These are phyloP conservation scores for Pholiota conissans DNA, from an alignment of 768 basidiomycete species.

Conservation along the genomic window DNA sequence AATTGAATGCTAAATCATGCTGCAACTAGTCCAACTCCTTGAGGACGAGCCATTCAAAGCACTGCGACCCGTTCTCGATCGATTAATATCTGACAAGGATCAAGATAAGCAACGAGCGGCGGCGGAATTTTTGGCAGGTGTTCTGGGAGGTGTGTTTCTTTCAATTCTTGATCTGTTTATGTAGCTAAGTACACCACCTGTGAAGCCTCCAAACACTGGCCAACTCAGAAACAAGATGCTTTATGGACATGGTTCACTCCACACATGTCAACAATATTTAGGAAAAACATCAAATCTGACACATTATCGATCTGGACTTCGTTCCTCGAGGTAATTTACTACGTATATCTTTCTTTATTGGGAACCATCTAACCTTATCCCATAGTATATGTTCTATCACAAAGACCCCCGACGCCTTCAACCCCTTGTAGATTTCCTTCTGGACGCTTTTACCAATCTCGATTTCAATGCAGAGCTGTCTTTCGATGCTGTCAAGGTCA, in stretches of 20 bases:
- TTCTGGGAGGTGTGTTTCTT: constrained; percentile 52
- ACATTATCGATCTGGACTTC: constrained; percentile 79
- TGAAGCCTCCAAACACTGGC: constrained; percentile 86
- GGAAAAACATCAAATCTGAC: constrained; percentile 77
- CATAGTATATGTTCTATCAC: constrained; percentile 72
- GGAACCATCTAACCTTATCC: constrained; percentile 6
- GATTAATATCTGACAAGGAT: constrained; percentile 65
- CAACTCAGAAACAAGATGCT: constrained; percentile 58
- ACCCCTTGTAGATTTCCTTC: constrained; percentile 73
- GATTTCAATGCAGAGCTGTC: constrained; percentile 85
- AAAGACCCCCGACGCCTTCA: constrained; percentile 84
- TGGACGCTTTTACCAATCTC: constrained; percentile 58
- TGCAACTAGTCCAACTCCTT: constrained; percentile 66
- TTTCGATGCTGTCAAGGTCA: constrained; percentile 73
- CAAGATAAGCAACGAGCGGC: constrained; percentile 88
- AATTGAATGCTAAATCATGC: constrained; percentile 1
- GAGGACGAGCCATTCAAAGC: constrained; percentile 69
- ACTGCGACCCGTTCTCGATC: constrained; percentile 61
- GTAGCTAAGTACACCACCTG: background rate
- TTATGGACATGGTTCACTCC: constrained; percentile 85
- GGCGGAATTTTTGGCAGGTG: constrained; percentile 78
- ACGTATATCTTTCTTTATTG: background rate
- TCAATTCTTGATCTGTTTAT: background rate
- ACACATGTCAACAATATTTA: constrained; percentile 62
- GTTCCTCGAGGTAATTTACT: constrained; percentile 60